Evolutionary conservation across 202 grass and related monocot species (phyloP).

Genomic region (Setaria italica): DNA sequence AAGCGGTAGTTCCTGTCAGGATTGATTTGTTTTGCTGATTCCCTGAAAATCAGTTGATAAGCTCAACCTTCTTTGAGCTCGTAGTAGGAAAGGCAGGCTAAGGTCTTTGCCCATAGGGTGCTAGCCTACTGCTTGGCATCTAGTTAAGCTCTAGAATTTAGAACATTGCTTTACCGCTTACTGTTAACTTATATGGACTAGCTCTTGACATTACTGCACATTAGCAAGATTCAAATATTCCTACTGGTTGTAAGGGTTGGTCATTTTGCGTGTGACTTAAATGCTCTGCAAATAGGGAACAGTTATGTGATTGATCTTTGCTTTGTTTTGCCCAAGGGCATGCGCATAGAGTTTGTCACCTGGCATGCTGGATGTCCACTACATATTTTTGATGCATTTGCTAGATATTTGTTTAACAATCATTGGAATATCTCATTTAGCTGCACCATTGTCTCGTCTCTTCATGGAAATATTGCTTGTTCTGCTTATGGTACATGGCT

Average conservation of each 20-base stretch:
- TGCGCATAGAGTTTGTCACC: not conserved
- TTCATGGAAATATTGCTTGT: not conserved
- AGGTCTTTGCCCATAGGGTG: not conserved
- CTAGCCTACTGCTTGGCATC: not conserved
- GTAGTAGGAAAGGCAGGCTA: not conserved
- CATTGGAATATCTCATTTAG: not conserved
- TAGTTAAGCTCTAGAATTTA: not conserved
- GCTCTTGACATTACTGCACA: not conserved
- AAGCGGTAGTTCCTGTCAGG: not conserved
- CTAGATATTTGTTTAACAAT: conserved; percentile 27
- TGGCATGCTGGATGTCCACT: not conserved
- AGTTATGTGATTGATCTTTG: not conserved
- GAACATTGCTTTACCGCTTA: not conserved
- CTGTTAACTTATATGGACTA: not conserved
- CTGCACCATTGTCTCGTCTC: not conserved
- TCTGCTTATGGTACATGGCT: not conserved
- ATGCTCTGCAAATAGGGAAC: not conserved
- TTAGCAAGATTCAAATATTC: not conserved
- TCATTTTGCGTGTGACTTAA: not conserved
- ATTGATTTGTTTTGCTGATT: not conserved
- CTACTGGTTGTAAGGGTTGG: not conserved
- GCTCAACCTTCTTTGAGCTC: not conserved
- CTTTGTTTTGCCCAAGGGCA: conserved; percentile 16
- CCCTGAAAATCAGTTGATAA: not conserved
- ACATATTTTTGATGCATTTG: conserved; percentile 26